Evolutionary conservation across 257 asterid species (phyloP).

Genomic region (Craterostigma plantagineum): DNA sequence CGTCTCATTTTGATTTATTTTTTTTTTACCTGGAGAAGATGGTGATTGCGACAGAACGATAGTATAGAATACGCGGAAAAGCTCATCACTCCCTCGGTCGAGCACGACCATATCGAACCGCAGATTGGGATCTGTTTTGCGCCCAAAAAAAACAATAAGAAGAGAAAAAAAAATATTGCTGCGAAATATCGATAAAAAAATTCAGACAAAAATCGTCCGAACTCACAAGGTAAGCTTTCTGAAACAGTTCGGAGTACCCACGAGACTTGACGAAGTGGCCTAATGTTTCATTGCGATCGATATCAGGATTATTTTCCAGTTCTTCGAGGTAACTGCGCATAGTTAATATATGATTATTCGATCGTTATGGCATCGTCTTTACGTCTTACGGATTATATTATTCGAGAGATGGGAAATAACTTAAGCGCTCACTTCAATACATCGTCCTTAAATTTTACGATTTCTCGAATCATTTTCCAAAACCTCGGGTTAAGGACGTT

Average conservation of each 20-base stretch:
- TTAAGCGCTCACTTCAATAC: slow-evolving; percentile 25
- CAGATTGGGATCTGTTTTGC: slow-evolving; percentile 62
- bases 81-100: slow-evolving; percentile 56
- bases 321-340: slow-evolving; percentile 72
- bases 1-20: neutral
- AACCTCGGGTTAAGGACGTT: slow-evolving; percentile 55
- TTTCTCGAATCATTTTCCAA: slow-evolving; percentile 78
- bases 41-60: slow-evolving; percentile 84
- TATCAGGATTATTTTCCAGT: slow-evolving; percentile 59
- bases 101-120: slow-evolving; percentile 93
- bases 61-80: slow-evolving; percentile 86
- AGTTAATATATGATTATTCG: neutral
- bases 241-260: slow-evolving; percentile 69
- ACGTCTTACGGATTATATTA: neutral
- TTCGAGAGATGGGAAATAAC: neutral
- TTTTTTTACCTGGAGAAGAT: slow-evolving; percentile 71
- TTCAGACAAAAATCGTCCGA: no score
- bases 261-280: slow-evolving; percentile 56
- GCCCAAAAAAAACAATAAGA: no score
- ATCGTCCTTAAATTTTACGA: slow-evolving; percentile 66
- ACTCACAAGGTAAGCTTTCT: slow-evolving; percentile 85
- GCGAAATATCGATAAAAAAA: no score
- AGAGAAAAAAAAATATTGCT: no score
- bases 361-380: neutral
- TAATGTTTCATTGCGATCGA: slow-evolving; percentile 58